Conservation (phyloP, 2,329 filamentous ascomycete species). For the Diaporthe humulicola region DNA sequence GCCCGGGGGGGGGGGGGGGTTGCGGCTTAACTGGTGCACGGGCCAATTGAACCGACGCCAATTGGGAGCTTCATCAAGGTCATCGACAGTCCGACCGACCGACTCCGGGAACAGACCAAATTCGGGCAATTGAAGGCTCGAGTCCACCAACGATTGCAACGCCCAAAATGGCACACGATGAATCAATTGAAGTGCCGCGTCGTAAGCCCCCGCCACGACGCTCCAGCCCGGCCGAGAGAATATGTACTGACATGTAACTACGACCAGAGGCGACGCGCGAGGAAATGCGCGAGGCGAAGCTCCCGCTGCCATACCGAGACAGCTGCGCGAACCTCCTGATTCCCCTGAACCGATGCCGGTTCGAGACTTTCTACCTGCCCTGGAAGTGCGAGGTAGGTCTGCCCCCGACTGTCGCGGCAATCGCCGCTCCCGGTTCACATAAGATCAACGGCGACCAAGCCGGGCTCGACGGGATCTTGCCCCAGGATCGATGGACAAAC, state of each 20-base stretch:
- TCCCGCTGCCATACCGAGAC: conserved; percentile 93
- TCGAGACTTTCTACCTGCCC: conserved; percentile 91
- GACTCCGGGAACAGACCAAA: conserved; percentile 22
- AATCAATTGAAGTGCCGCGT: conserved; percentile 35
- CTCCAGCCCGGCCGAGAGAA: background rate
- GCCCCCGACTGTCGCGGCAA: background rate
- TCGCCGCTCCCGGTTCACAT: background rate
- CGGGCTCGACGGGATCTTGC: background rate
- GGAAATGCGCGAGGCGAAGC: conserved; percentile 91
- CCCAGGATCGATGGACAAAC: background rate
- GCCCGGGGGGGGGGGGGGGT: background rate
- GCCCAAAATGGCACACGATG: conserved; percentile 40
- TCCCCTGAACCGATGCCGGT: conserved; percentile 94
- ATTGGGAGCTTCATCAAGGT: conserved; percentile 23
- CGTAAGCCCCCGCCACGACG: conserved; percentile 11
- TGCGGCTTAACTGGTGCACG: background rate
- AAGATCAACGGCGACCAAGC: background rate
- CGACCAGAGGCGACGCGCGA: conserved; percentile 81
- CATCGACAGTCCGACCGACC: conserved; percentile 6
- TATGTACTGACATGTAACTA: conserved; percentile 20
- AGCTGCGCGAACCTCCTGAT: conserved; percentile 96
- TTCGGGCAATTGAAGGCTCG: conserved; percentile 44
- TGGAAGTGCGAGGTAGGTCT: conserved; percentile 95
- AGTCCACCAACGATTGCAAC: conserved; percentile 45
- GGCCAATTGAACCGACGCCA: conserved; percentile 10